A percentile compares a stretch with the other conserved stretches of the same genome.
These are phyloP conservation scores for Capsella rubella DNA, from an alignment of 441 rosid genomes.

Conservation along the genomic window DNA sequence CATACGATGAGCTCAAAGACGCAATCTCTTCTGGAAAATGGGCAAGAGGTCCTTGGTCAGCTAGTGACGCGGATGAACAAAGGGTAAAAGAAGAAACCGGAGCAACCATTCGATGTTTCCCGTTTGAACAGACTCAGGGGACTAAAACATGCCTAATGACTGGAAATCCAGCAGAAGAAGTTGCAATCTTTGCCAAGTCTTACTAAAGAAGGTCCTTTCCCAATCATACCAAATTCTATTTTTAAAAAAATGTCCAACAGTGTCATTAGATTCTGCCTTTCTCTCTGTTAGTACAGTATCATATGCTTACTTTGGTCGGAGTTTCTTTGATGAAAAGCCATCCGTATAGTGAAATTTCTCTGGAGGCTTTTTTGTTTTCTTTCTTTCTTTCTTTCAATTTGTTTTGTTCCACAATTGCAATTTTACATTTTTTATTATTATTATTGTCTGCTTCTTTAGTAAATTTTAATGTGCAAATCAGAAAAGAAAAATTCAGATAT, in stretches of 20 bases:
- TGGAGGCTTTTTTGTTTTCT: neutral
- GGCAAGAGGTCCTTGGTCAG: slow-evolving; percentile 97
- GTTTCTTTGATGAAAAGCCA: neutral
- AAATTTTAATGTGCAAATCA: neutral
- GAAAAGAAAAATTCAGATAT: neutral
- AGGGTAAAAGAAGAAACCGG: slow-evolving; percentile 95
- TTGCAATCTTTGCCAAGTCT: slow-evolving; percentile 92
- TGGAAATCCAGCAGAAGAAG: slow-evolving; percentile 80
- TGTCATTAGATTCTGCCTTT: neutral
- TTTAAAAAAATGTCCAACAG: slow-evolving; percentile 9
- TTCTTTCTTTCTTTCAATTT: neutral
- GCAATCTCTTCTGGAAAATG: slow-evolving; percentile 83
- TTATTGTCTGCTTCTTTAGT: neutral
- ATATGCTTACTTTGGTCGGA: slow-evolving; percentile 20
- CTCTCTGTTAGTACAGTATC: neutral
- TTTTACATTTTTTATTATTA: neutral
- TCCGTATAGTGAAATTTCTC: neutral
- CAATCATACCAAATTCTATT: slow-evolving; percentile 2
- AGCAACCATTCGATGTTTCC: slow-evolving; percentile 90
- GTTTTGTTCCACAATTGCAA: neutral
- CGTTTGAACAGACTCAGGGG: slow-evolving; percentile 79
- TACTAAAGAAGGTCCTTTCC: slow-evolving; percentile 48
- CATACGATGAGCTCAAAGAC: slow-evolving; percentile 80
- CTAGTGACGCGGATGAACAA: slow-evolving; percentile 78
- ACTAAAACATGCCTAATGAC: slow-evolving; percentile 82